Evolutionary conservation across 2,329 filamentous ascomycete genomes (phyloP).

Genomic region (Neurospora sp.): DNA sequence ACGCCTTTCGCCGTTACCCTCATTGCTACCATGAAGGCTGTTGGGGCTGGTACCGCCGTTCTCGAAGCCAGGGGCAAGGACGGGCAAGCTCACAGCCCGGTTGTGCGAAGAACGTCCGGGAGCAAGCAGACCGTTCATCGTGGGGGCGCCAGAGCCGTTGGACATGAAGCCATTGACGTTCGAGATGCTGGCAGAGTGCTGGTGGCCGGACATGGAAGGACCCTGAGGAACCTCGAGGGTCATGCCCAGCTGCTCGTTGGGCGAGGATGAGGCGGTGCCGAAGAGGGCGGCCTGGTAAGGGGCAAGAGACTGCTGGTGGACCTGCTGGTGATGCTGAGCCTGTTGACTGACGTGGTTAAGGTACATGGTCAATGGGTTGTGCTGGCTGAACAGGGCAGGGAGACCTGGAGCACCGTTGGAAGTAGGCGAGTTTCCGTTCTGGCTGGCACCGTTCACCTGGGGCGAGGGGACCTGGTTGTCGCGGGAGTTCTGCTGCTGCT

Average conservation of each 20-base stretch:
- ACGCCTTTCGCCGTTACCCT: conserved; percentile 41
- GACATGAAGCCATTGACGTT: conserved; percentile 45
- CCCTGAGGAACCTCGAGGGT: conserved; percentile 52
- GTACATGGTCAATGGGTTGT: conserved; percentile 90
- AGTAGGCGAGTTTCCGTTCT: conserved; percentile 47
- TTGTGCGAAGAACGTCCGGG: conserved; percentile 60
- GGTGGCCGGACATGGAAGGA: conserved; percentile 46
- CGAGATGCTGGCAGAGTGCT: conserved; percentile 56
- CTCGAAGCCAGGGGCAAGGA: conserved; percentile 53
- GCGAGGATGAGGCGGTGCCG: conserved; percentile 55
- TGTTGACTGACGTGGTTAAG: conserved; percentile 72
- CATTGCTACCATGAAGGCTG: conserved; percentile 35
- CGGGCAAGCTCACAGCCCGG: conserved; percentile 81
- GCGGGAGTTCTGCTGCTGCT: conserved; percentile 40
- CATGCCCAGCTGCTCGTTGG: conserved; percentile 35
- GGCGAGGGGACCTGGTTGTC: conserved; percentile 49
- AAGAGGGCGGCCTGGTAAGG: conserved; percentile 77
- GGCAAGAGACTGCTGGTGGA: conserved; percentile 61
- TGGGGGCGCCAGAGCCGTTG: conserved; percentile 50
- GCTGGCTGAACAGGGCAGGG: conserved; percentile 70
- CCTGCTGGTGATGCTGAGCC: conserved; percentile 63
- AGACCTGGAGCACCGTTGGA: conserved; percentile 51
- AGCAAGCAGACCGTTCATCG: conserved; percentile 66
- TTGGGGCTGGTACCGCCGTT: conserved; percentile 46
- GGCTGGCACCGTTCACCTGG: conserved; percentile 48